Evolutionary conservation across 805 yeast genomes (phyloP).

Genomic region (Cyberlindnera euphorbiae): DNA sequence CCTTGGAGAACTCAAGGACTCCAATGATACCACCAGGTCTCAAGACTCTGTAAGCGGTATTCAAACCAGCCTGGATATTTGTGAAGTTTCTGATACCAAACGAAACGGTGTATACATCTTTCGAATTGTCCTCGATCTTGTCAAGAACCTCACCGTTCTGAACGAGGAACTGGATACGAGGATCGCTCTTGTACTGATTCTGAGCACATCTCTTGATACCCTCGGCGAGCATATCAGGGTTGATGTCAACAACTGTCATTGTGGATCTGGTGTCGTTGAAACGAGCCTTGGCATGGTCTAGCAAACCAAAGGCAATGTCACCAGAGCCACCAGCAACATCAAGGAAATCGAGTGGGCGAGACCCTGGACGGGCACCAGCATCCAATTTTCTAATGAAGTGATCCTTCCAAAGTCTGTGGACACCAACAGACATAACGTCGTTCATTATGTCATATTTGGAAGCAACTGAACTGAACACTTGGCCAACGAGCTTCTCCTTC

Average conservation of each 20-base stretch:
- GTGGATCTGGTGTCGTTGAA: constrained; percentile 70
- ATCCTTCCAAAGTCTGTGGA: constrained; percentile 92
- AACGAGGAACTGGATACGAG: constrained; percentile 72
- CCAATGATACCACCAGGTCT: constrained; percentile 98
- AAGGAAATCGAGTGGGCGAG: constrained; percentile 76
- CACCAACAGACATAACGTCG: constrained; percentile 95
- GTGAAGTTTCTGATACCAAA: constrained; percentile 98
- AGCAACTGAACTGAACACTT: constrained; percentile 93
- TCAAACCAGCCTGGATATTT: constrained; percentile 85
- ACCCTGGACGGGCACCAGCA: constrained; percentile 90
- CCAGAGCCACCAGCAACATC: constrained; percentile 99
- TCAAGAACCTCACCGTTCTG: constrained; percentile 93
- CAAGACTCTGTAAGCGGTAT: constrained; percentile 92
- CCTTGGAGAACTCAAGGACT: constrained; percentile 92
- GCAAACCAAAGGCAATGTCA: constrained; percentile 91
- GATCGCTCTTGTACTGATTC: constrained; percentile 45
- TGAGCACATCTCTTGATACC: constrained; percentile 73
- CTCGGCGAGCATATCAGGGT: constrained; percentile 92
- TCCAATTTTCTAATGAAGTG: constrained; percentile 85
- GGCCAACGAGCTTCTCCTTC: constrained; percentile 78
- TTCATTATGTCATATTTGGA: constrained; percentile 94
- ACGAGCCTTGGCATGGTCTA: constrained; percentile 81
- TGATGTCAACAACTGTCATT: constrained; percentile 93
- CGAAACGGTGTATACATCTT: constrained; percentile 93
- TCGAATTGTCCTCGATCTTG: constrained; percentile 76